These are phyloP conservation scores for Calonectria pseudoturangicola DNA, from an alignment of 2,329 filamentous ascomycete species.

Conservation along the genomic window DNA sequence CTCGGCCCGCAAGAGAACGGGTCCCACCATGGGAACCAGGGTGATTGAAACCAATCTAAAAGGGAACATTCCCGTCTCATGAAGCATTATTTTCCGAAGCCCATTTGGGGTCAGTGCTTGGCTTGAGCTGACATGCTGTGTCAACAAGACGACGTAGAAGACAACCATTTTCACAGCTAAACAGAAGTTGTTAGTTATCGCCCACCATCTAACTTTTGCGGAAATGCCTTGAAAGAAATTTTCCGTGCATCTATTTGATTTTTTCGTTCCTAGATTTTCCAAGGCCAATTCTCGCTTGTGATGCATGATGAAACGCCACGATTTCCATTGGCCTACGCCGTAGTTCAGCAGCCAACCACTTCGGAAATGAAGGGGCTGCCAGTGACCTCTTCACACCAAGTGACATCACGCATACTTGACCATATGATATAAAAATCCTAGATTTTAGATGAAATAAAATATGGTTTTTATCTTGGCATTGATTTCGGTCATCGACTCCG, in stretches of 20 bases:
- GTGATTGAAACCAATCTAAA: neutral
- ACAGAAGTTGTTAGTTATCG: too few species aligned
- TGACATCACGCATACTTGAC: neutral
- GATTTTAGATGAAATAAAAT: neutral
- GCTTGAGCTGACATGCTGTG: neutral
- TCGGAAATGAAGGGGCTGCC: slow-evolving; percentile 10
- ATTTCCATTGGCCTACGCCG: neutral
- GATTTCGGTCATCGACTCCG: neutral
- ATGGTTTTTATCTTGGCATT: neutral
- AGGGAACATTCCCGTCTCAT: neutral
- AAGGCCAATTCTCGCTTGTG: neutral
- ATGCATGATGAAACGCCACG: neutral
- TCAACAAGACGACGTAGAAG: neutral
- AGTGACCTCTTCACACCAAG: too few species aligned
- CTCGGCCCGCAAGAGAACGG: neutral
- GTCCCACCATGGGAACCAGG: neutral
- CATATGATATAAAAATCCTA: neutral
- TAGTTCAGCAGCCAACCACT: neutral
- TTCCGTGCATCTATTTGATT: neutral
- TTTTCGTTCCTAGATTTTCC: too few species aligned
- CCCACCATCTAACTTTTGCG: too few species aligned
- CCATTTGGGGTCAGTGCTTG: neutral
- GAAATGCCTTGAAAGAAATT: neutral
- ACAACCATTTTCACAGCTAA: too few species aligned
- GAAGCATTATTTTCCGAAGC: slow-evolving; percentile 1